Percentiles rank a stretch among this genome's conserved stretches.
These are phyloP conservation scores for Globisporangium spinosum DNA, from an alignment of 352 stramenopile genomes.

Conservation along the genomic window DNA sequence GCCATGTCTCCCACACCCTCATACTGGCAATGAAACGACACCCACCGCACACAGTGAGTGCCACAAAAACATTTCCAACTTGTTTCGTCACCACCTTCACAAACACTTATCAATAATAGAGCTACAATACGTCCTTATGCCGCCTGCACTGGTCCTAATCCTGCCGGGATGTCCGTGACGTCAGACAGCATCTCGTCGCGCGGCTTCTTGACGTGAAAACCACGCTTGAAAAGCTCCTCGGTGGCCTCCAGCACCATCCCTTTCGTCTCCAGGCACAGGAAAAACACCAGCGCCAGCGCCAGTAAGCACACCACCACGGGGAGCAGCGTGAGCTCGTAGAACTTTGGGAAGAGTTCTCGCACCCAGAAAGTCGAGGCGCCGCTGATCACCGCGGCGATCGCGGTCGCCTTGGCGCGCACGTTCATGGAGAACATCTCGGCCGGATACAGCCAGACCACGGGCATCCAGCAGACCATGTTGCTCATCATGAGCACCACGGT, in stretches of 20 bases:
- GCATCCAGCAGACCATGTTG: conserved; percentile 42
- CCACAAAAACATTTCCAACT: too few relatives aligned
- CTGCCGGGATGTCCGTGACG: not conserved
- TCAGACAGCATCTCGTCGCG: conserved; percentile 10
- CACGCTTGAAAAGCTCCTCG: conserved; percentile 42
- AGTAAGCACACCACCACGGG: conserved; percentile 12
- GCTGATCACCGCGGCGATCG: conserved; percentile 36
- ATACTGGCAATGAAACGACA: not conserved
- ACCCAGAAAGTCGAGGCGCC: conserved; percentile 15
- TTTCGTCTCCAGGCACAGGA: conserved; percentile 49
- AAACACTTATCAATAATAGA: not conserved
- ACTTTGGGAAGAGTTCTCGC: conserved; percentile 14
- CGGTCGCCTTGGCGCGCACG: conserved; percentile 45
- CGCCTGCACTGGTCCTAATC: not conserved
- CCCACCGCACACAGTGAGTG: too few relatives aligned
- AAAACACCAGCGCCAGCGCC: conserved; percentile 41
- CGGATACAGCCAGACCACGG: conserved; percentile 51
- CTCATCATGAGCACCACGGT: conserved; percentile 39
- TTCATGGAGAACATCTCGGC: conserved; percentile 50
- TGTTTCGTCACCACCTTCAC: not conserved
- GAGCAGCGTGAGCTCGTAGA: conserved; percentile 7
- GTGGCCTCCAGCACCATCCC: conserved; percentile 53
- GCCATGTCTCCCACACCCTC: not conserved
- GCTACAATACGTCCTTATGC: not conserved
- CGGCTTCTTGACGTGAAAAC: conserved; percentile 28